Evolutionary conservation across 2,329 filamentous ascomycete genomes (phyloP), one percentile per base, ranked within the genome.

Genomic region (Arthrobotrys sphaeroides): DNA sequence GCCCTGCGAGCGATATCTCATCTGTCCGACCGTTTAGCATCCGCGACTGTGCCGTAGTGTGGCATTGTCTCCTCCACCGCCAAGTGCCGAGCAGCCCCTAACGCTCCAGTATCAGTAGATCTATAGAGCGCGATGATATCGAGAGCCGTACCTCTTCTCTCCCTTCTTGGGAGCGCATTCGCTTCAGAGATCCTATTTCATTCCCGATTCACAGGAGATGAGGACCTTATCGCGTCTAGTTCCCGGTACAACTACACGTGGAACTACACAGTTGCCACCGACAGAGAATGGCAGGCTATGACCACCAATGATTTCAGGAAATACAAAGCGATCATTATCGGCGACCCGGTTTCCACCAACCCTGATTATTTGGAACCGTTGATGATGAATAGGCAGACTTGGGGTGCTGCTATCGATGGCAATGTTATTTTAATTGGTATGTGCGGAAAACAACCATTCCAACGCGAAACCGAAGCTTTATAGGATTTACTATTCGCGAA

Each of bases 311-410:
- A 85, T 72, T 85, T 85, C 78, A 81, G 83, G 49, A 80, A 81
- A 65, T 85, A 82, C 82, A 84, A 83, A 78, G 84, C 84, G 10
- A 83, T 85, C 59, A 79, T 85, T 62, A 80, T 85, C 38, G 82
- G 83, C 5, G 84, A 85, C 72, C 81, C 83, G 9, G 79, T 80
- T 51, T 82, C 82, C 5, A 77, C 70, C 5, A 77, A 78, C 57
- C 79, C 85, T 7, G 80, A 82, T 28, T 45, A 57, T 49, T 55
- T 75, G 26, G 64, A 75, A 2, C 26, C 38, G 1, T 20, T 75
- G 9, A 59, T 64, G 47, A 81, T 82, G 38, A 83, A 83, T 22
- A 84, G 84, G 72, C 77, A 79, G 2, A 77, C 78, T 7, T 84
- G 84, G 84, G 82, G 82, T 5, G 82, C 83, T 13, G 83, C 83